Evolutionary conservation across 2,329 filamentous ascomycete species (phyloP).

Genomic region (Sporothrix euskadiensis): DNA sequence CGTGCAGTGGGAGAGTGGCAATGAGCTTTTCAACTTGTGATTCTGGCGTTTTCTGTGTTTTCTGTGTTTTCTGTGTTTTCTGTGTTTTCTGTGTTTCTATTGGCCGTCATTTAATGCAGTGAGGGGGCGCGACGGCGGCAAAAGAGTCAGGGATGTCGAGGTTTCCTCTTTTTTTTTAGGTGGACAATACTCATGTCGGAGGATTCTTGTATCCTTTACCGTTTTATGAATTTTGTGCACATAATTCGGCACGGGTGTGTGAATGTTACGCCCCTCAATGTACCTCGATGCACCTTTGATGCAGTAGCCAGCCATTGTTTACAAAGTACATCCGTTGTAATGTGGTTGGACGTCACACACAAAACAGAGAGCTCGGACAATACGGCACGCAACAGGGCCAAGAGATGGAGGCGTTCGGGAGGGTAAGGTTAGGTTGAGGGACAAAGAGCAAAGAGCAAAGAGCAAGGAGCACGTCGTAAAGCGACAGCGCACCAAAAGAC

Average conservation of each 20-base stretch:
- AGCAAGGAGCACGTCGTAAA: background rate
- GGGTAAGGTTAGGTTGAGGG: background rate
- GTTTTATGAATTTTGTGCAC: background rate
- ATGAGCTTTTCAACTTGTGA: background rate
- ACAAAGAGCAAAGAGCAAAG: background rate
- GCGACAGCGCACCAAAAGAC: background rate
- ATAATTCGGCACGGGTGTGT: background rate
- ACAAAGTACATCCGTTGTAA: background rate
- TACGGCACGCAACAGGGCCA: background rate
- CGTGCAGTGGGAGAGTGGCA: background rate
- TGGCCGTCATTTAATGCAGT: background rate
- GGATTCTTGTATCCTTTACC: background rate
- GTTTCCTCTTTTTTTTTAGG: too few species aligned
- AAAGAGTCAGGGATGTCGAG: background rate
- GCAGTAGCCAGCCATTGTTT: background rate
- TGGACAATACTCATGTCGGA: background rate
- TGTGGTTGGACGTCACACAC: background rate
- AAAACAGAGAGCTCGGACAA: background rate
- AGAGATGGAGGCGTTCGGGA: background rate
- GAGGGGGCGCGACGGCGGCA: background rate
- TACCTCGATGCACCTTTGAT: background rate
- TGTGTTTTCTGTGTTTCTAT: background rate
- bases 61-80: background rate
- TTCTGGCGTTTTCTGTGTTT: too few species aligned
- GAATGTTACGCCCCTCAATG: background rate